Evolutionary conservation across 768 basidiomycete genomes (phyloP), one percentile per base, ranked within the genome.

Genomic region (Rubroboletus satanas): DNA sequence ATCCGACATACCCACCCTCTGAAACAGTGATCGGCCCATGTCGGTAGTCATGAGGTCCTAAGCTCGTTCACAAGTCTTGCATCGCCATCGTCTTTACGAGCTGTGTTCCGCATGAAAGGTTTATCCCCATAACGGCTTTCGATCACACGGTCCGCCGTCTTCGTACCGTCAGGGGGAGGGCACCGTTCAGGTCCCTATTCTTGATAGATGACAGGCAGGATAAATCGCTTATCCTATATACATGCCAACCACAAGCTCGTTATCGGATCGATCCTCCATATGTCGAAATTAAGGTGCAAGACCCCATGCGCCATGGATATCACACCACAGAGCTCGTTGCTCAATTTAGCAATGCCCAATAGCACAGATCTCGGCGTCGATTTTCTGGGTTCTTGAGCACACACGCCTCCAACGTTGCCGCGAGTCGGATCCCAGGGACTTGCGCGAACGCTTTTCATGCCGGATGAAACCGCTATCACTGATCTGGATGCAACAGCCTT

Each of bases 401-500:
- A 39, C 49, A 18, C 41, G 37, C 38, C 35, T 57, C 32, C 32
- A 56, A 70, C 41, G 62, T 68, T 15, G 63, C 62, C 8, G 46
- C 26, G 28, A 26, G 26, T 26, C 26, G 26, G 26, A 65, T 63
- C 6, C 63, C 67, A 5, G 60, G 59, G 17, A 57, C 58, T 10
- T 65, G 59, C 28, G 37, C 26, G 66, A 62, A 0, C 5, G 2
- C 37, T 69, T 23, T 44, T 68, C 51, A 62, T 57, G 9, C 28
- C 54, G n/a, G 61, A 66, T 37, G 68, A 61, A 62, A 50, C 69
- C 45, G 64, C 59, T 18, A 64, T 74, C 33, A 69, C 61, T 12
- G 61, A 58, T 41, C 62, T 67, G 6, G 73, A 73, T 51, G 70
- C 67, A 29, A 71, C 69, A 33, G 62, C 63, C n/a, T 59, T 73